Base-by-base conservation (phyloP, 129 eudicot genomes). In the Tagetes erecta region DNA sequence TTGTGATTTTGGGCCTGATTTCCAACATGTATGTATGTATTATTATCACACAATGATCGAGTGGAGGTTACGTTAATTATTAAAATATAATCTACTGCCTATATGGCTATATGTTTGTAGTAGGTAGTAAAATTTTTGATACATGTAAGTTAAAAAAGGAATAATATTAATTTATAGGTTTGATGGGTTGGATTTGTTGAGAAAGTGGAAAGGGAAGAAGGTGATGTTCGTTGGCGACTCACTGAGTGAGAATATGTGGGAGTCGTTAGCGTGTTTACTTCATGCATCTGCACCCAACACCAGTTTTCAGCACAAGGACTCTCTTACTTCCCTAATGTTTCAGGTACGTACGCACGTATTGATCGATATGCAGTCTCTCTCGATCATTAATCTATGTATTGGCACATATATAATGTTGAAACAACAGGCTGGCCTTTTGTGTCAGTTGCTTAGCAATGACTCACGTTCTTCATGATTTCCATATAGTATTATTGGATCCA, bases 221-320 rank as follows among this genome's bases (percentile, higher is more conserved):
- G 82, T 88, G 68, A 81, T 88, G 83, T 78, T 85, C 50, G 84
- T 88, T 8, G 94, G 94, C 47, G 94, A 88, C 67, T 88, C 94
- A 55, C 49, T 88, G 75, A 81, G 89, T 71, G 63, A 79, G 76
- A 85, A 88, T 64, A 83, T 79, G 74, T 88, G 88, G 90, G 83
- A 88, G 44, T 88, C 94, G 11, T 80, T 88, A 51, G 79, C 87
- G 20, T 88, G 94, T 67, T 59, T 88, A 78, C 89, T 88, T 51
- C 88, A 80, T 74, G 79, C 56, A 77, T 49, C 87, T 63, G 46
- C 75, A 0, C 90, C 90, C 55, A 53, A 20, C 51, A 72, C 82
- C 70, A 65, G 38, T 52, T 68, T 72, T 50, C 77, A 40, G 45
- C 84, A 84, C 42, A 78, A 38, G 50, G 76, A 73, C 12, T 20